Evolutionary conservation across 225 moss, liverwort and hornwort genomes (phyloP), one percentile per base, ranked within the genome.

Genomic region (Marchantia polymorpha): DNA sequence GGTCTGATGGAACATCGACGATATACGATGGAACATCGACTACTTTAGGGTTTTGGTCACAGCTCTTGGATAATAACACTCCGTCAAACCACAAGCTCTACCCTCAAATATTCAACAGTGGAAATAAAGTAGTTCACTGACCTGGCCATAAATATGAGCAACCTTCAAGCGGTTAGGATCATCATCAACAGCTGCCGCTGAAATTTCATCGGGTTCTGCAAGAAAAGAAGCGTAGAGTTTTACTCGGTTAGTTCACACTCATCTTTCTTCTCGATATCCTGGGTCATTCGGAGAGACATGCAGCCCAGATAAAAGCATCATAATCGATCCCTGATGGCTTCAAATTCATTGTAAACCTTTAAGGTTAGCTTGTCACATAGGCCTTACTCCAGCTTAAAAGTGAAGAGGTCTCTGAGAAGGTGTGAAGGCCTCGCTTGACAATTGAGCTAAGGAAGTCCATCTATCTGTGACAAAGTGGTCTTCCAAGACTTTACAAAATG

Each of bases 61-160:
- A 39, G 5, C 39, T 39, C 39, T 39, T 39, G 39, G 39, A 39
- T 39, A 2, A 39, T 2, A 2, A 39, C 5, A 2, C 39, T 39
- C 39, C 39, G 39, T 39, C 39, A 39, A 39, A 39, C 2, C 39
- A 39, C 39, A 39, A 2, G 39, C 5, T 39, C 39, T 39, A 2
- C 39, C 2, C 2, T 39, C 5, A 39, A 39, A 2, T 39, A 39
- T 39, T 39, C 39, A 2, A 39, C 39, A 39, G 39, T 39, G 39
- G 39, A 3, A 64, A 19, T 70, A 12, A 39, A 10, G 15, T 58
- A 5, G 12, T 75, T 64, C 19, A 55, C 84, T 76, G 25, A 96
- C 96, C 90, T 94, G 90, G 63, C 94, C 94, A 86, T 90, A 99
- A 23, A 99, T 91, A 64, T 93, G 89, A 74, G 94, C 97, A 87